These are phyloP conservation scores for Claviceps africana DNA, from an alignment of 2,329 filamentous ascomycete genomes.

Conservation along the genomic window DNA sequence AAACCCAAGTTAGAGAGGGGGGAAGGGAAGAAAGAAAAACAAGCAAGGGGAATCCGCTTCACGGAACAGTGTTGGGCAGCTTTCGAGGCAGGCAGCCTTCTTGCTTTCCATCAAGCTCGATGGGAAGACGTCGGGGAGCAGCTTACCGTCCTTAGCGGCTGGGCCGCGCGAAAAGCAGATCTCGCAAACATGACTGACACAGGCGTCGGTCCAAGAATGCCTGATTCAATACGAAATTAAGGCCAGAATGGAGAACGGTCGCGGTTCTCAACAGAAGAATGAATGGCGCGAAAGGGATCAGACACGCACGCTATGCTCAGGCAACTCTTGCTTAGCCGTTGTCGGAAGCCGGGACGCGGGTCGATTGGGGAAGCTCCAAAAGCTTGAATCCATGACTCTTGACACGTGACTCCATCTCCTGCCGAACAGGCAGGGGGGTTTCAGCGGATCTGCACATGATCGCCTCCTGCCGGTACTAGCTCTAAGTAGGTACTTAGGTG, in stretches of 20 bases:
- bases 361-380: neutral
- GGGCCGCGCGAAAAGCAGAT: conserved; percentile 47
- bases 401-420: conserved; percentile 3
- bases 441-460: neutral
- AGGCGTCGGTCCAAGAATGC: conserved; percentile 11
- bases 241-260: neutral
- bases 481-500: no score
- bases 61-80: neutral
- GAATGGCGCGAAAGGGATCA: neutral
- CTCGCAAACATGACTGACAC: conserved; percentile 49
- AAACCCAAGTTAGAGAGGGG: neutral
- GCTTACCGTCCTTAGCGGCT: conserved; percentile 52
- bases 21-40: neutral
- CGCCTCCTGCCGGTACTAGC: no score
- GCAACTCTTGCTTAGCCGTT: neutral
- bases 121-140: neutral
- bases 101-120: neutral
- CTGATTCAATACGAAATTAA: neutral
- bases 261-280: neutral
- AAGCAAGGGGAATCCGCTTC: no score
- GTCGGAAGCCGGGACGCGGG: neutral
- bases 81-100: neutral
- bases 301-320: neutral
- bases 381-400: conserved; percentile 2
- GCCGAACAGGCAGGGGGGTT: neutral